These are phyloP conservation scores for Aureobasidium namibiae DNA, from an alignment of 2,329 filamentous ascomycete genomes.

Conservation along the genomic window DNA sequence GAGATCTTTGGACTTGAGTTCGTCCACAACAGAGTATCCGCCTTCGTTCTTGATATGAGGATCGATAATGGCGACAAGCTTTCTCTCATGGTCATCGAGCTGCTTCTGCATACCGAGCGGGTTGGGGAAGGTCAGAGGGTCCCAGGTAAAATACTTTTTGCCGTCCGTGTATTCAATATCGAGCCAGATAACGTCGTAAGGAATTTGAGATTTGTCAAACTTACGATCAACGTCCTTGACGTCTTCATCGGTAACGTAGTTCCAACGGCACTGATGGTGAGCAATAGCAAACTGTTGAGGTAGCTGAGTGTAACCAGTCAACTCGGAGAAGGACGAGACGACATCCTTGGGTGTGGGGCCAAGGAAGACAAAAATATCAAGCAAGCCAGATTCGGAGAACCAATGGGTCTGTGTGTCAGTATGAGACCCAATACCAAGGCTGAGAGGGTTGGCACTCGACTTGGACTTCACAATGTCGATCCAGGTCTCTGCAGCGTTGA, in stretches of 20 bases:
- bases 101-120: constrained; percentile 83
- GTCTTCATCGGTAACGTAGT: constrained; percentile 94
- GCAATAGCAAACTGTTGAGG: constrained; percentile 87
- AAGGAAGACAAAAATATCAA: constrained; percentile 92
- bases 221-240: constrained; percentile 94
- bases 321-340: constrained; percentile 72
- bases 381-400: constrained; percentile 84
- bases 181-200: constrained; percentile 98
- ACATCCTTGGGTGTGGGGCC: constrained; percentile 80
- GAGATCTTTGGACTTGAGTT: constrained; percentile 75
- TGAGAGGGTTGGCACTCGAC: constrained; percentile 64
- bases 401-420: constrained; percentile 86
- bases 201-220: constrained; percentile 91
- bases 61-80: constrained; percentile 90
- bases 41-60: constrained; percentile 94
- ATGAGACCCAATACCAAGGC: constrained; percentile 60
- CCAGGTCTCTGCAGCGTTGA: constrained; percentile 96
- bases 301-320: constrained; percentile 85
- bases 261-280: constrained; percentile 98
- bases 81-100: constrained; percentile 74
- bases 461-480: constrained; percentile 83
- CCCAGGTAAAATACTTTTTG: constrained; percentile 98
- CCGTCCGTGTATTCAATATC: constrained; percentile 96
- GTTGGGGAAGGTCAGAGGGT: constrained; percentile 77
- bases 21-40: constrained; percentile 66